Conservation (phyloP, 306 rosid genomes). For the Quercus aquifolioides region DNA sequence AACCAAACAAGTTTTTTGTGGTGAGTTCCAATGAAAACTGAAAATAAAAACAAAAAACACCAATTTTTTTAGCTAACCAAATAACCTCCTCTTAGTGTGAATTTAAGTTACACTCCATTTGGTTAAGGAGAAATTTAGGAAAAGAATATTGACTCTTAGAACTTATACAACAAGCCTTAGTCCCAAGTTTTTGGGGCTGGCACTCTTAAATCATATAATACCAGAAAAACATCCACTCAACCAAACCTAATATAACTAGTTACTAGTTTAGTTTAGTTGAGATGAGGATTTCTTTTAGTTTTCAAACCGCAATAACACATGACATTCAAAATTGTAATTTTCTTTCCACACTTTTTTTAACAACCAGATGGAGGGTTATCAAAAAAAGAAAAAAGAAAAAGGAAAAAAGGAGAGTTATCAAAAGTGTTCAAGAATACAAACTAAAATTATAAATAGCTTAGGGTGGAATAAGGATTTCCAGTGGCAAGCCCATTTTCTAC, state of each 20-base stretch:
- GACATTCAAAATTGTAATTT: background rate
- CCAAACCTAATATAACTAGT: background rate
- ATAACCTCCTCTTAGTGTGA: too few species aligned
- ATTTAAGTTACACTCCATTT: background rate
- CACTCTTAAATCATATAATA: background rate
- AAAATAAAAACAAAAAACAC: too few species aligned
- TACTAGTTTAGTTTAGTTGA: background rate
- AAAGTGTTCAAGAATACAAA: background rate
- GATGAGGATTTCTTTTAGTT: background rate
- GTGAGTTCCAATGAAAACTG: too few species aligned
- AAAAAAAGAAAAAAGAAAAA: background rate
- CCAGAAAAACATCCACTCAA: background rate
- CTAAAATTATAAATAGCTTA: background rate
- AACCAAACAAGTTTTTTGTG: too few species aligned
- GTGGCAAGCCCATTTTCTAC: conserved; percentile 23
- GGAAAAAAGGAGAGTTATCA: background rate
- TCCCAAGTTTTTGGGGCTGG: too few species aligned
- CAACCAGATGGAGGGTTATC: background rate
- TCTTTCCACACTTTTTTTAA: background rate
- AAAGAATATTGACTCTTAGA: background rate
- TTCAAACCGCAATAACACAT: background rate
- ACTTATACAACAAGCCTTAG: too few species aligned
- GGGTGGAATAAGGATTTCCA: conserved; percentile 6
- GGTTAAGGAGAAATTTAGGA: background rate
- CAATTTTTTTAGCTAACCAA: too few species aligned